A percentile compares a stretch with the other conserved stretches of the same genome.
Conservation (phyloP, 225 moss, liverwort and hornwort genomes). For the Climacium dendroides region DNA sequence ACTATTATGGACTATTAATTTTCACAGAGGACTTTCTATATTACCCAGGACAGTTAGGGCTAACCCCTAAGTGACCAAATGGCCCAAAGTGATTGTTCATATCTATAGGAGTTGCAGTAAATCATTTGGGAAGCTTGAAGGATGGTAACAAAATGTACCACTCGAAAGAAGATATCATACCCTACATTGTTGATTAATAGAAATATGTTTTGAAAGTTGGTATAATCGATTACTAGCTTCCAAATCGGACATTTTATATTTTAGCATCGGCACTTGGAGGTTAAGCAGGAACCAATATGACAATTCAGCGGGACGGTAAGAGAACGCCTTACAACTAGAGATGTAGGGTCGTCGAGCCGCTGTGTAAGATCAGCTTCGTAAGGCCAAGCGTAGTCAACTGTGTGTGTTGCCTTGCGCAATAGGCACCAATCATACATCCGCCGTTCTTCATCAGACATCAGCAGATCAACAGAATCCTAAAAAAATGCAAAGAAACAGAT, state of each 20-base stretch:
- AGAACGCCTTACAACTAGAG: constrained; percentile 18
- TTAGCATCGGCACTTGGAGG: no score
- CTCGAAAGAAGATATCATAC: neutral
- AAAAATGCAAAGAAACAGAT: neutral
- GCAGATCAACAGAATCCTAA: constrained; percentile 43
- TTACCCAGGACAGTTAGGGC: neutral
- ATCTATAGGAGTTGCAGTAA: neutral
- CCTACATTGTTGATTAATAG: neutral
- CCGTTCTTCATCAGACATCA: constrained; percentile 41
- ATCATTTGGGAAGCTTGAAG: neutral
- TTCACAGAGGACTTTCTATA: neutral
- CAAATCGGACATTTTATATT: neutral
- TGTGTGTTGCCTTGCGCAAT: constrained; percentile 47
- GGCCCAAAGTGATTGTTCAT: neutral
- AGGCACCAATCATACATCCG: constrained; percentile 53
- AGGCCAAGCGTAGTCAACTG: constrained; percentile 51
- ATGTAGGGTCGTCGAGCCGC: constrained; percentile 15
- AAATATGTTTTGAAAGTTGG: neutral
- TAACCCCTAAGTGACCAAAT: neutral
- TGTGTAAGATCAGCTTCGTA: constrained; percentile 49
- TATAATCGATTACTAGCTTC: neutral
- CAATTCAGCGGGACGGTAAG: neutral
- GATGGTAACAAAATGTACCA: neutral
- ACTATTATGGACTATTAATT: neutral
- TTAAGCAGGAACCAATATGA: neutral